Conservation (phyloP, 2,329 filamentous ascomycete species). For the Ascochyta pisi region DNA sequence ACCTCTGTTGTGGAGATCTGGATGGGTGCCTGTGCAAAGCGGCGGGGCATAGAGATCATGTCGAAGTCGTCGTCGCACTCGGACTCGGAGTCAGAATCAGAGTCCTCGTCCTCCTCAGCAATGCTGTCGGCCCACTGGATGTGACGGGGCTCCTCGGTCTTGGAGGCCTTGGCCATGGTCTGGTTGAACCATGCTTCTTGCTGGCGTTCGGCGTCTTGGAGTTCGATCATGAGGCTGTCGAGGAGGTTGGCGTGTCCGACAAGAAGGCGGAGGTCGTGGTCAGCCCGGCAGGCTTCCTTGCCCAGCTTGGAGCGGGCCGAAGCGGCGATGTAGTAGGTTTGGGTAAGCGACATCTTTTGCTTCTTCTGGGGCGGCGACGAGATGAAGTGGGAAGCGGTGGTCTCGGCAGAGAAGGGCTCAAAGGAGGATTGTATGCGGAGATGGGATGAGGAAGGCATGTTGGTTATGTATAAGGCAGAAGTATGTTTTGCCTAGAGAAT, state of each 20-base stretch:
- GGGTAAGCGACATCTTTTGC: conserved; percentile 96
- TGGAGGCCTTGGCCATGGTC: conserved; percentile 79
- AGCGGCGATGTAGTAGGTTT: conserved; percentile 98
- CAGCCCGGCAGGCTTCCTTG: conserved; percentile 83
- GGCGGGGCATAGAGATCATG: conserved; percentile 52
- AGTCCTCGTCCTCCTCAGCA: conserved; percentile 73
- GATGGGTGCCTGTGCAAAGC: conserved; percentile 51
- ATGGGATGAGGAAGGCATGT: conserved; percentile 57
- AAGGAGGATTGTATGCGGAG: conserved; percentile 56
- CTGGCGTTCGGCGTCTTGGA: conserved; percentile 91
- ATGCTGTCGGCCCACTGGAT: conserved; percentile 88
- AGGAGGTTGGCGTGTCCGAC: conserved; percentile 99
- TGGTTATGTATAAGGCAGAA: conserved; percentile 39
- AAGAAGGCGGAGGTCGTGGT: conserved; percentile 93
- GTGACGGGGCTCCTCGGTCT: conserved; percentile 68
- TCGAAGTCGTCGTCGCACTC: conserved; percentile 61
- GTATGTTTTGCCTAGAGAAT: conserved; percentile 42
- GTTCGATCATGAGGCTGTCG: conserved; percentile 88
- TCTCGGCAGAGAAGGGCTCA: conserved; percentile 55
- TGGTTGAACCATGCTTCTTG: conserved; percentile 99
- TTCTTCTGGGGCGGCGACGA: conserved; percentile 58
- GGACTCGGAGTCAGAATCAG: conserved; percentile 58
- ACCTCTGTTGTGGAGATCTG: conserved; percentile 54
- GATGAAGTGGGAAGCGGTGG: conserved; percentile 52
- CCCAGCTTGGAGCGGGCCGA: conserved; percentile 96